Conservation (phyloP, 192 early-diverging fungal species). For the Helicostylum pulchrum region DNA sequence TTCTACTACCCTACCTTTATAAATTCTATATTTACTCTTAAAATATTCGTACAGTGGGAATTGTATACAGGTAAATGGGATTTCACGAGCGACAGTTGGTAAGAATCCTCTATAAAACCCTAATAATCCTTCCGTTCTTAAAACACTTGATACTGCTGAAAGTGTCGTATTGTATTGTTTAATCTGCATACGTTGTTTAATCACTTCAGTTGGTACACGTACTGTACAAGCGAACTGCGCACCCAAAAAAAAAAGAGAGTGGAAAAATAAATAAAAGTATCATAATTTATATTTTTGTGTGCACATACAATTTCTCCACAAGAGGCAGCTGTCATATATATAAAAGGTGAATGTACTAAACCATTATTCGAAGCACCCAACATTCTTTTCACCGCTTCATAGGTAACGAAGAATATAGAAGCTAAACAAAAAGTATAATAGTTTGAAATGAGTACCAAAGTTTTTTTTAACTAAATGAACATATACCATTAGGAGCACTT, state of each 20-base stretch:
- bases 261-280: neutral
- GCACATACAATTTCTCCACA: conserved; percentile 78
- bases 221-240: conserved; percentile 80
- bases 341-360: conserved; percentile 52
- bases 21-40: conserved; percentile 57
- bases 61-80: conserved; percentile 94
- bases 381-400: conserved; percentile 73
- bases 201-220: conserved; percentile 91
- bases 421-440: conserved; percentile 37
- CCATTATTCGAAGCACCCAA: conserved; percentile 37
- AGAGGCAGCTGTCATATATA: conserved; percentile 90
- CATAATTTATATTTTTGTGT: neutral
- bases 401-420: conserved; percentile 87
- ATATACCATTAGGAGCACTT: conserved; percentile 78
- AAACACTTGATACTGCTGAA: conserved; percentile 62
- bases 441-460: neutral
- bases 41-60: conserved; percentile 92
- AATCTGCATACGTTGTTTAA: conserved; percentile 94
- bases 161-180: conserved; percentile 62
- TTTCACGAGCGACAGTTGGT: conserved; percentile 90
- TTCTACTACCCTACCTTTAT: conserved; percentile 45
- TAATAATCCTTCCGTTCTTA: conserved; percentile 63
- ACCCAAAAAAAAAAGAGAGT: neutral
- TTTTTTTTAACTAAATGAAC: neutral
- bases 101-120: conserved; percentile 93